Evolutionary conservation across 345 rosid species (phyloP), one percentile per base, ranked within the genome.

Genomic region (Populus euphratica): DNA sequence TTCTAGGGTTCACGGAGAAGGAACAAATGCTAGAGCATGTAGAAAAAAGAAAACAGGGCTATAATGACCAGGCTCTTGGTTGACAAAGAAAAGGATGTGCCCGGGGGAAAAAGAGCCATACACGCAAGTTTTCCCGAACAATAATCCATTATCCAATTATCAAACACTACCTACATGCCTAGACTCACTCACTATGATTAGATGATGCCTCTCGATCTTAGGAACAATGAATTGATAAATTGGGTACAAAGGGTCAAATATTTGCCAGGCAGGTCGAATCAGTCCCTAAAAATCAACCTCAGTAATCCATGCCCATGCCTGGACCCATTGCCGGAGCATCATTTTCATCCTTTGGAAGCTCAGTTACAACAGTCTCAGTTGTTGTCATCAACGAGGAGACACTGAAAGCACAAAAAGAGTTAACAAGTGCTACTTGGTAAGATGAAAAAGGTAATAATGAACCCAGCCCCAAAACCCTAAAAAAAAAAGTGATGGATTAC

Each of bases 231-330:
- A 20, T 17, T 0, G n/a, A 14, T 41, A 25, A 50, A 16, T 54
- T 21, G 68, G 33, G 9, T 20, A 56, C 50, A 41, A 31, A 69
- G 27, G 33, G 33, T 59, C 16, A 7, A 68, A 31, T n/a, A 31
- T 61, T 21, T 49, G 49, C 25, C 65, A 47, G 41, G 36, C 63
- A n/a, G 16, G 44, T 70, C 41, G 38, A 20, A 39, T 39, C 21
- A 63, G 59, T 41, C 47, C 47, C 18, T 47, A 29, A 20, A 13
- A 21, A 8, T 35, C 52, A 23, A 61, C 44, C 41, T 88, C 85
- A 93, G 81, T 90, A 95, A 74, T 87, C 98, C 97, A 93, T 93
- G 83, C 93, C 98, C 98, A 94, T 94, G 39, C 95, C 97, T 5
- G 87, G 83, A 50, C 83, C 85, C 86, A 88, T 88, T 21, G 88